A percentile compares a stretch with the other conserved stretches of the same genome.
Evolutionary conservation across 2,329 filamentous ascomycete genomes (phyloP).

Genomic region (Calonectria multiphialidica): DNA sequence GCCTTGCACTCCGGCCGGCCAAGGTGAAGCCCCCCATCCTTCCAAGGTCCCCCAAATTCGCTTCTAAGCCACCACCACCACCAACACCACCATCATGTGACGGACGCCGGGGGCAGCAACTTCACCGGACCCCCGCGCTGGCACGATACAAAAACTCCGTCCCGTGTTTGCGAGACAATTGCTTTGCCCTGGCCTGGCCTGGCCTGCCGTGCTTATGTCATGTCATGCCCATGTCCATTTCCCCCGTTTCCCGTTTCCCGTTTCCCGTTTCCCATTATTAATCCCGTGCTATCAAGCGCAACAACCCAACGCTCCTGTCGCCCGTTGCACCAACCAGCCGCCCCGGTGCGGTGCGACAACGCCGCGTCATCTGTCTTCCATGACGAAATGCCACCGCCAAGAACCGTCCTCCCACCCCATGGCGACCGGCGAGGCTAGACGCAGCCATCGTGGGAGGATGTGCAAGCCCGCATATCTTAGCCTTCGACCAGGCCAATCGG

Average conservation of each 20-base stretch:
- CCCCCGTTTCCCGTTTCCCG: too few relatives aligned
- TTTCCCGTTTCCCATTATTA: neutral
- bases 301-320: neutral
- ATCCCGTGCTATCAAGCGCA: neutral
- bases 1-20: conserved; percentile 28
- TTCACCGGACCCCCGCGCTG: neutral
- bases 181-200: neutral
- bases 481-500: neutral
- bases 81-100: neutral
- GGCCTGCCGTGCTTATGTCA: too few relatives aligned
- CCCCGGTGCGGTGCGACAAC: neutral
- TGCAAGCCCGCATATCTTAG: neutral
- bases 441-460: conserved; percentile 25
- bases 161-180: neutral
- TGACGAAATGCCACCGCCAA: conserved; percentile 17
- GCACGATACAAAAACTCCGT: neutral
- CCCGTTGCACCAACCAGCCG: neutral
- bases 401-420: neutral
- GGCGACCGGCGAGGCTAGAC: conserved; percentile 24
- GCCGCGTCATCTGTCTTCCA: conserved; percentile 16
- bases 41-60: neutral
- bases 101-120: neutral
- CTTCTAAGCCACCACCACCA: neutral
- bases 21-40: neutral
- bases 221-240: too few relatives aligned